Conservation (phyloP, 1,284 basidiomycete species). For the Exobasidium rhododendri region DNA sequence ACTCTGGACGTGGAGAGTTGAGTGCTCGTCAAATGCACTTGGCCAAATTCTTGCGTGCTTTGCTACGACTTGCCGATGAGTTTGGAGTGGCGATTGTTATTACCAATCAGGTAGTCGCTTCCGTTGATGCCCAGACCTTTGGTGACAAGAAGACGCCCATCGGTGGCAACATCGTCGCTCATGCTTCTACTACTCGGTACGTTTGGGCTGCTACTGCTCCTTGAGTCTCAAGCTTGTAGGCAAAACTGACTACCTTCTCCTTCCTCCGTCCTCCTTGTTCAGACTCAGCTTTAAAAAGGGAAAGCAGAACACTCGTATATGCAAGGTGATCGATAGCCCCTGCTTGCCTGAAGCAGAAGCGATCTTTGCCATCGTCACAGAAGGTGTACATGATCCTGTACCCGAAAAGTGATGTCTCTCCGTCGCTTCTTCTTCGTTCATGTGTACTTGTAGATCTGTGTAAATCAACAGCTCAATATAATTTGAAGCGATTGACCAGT, state of each 20-base stretch:
- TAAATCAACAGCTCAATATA: no score
- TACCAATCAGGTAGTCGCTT: conserved; percentile 98
- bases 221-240: background rate
- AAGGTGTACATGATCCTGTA: conserved; percentile 56
- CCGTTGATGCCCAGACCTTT: conserved; percentile 76
- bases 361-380: conserved; percentile 75
- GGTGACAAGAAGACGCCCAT: conserved; percentile 83
- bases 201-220: background rate
- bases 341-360: conserved; percentile 96
- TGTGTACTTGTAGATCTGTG: no score
- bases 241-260: conserved; percentile 2
- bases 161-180: conserved; percentile 55
- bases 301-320: conserved; percentile 85
- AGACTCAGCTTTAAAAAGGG: conserved; percentile 67
- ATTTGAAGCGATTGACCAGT: no score
- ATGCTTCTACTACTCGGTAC: conserved; percentile 51
- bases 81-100: conserved; percentile 97
- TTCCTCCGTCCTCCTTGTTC: background rate
- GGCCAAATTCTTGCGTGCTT: conserved; percentile 90
- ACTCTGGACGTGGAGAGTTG: conserved; percentile 89
- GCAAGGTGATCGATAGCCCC: conserved; percentile 96
- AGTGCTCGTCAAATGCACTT: conserved; percentile 93
- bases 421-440: no score
- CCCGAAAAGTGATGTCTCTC: background rate
- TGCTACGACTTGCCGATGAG: conserved; percentile 93